These are phyloP conservation scores for Eutypella sp. DNA, from an alignment of 2,329 filamentous ascomycete genomes.

Conservation along the genomic window DNA sequence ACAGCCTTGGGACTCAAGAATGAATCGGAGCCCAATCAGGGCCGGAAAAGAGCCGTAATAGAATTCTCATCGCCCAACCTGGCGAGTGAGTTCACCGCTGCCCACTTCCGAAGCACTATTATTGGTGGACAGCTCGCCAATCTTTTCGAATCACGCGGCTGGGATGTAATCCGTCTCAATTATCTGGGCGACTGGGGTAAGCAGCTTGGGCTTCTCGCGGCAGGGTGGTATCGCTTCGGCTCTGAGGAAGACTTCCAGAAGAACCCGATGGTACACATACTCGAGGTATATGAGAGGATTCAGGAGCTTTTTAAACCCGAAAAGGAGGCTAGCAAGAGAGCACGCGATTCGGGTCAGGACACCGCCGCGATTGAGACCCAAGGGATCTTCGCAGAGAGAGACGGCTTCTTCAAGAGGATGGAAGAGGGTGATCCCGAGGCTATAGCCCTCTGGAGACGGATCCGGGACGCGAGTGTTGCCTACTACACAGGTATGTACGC, in stretches of 20 bases:
- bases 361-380: slow-evolving; percentile 31
- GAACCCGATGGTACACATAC: slow-evolving; percentile 64
- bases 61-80: slow-evolving; percentile 75
- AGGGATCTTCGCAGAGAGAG: slow-evolving; percentile 40
- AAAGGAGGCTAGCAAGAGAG: slow-evolving; percentile 47
- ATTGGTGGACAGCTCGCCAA: slow-evolving; percentile 65
- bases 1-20: slow-evolving; percentile 30
- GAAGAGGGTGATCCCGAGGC: slow-evolving; percentile 51
- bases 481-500: slow-evolving; percentile 51
- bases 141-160: slow-evolving; percentile 59
- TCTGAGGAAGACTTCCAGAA: slow-evolving; percentile 57
- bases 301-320: slow-evolving; percentile 50
- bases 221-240: slow-evolving; percentile 63
- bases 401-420: slow-evolving; percentile 56
- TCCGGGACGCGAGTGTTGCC: slow-evolving; percentile 49
- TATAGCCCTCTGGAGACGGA: slow-evolving; percentile 47
- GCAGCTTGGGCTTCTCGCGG: slow-evolving; percentile 58
- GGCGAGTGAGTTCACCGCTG: slow-evolving; percentile 66
- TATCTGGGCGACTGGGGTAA: slow-evolving; percentile 74
- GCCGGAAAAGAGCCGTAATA: slow-evolving; percentile 47
- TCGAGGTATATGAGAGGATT: slow-evolving; percentile 64
- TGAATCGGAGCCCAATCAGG: slow-evolving; percentile 11
- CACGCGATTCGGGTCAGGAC: slow-evolving; percentile 36
- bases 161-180: slow-evolving; percentile 65
- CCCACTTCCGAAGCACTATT: slow-evolving; percentile 65